Conservation (phyloP, 257 asterid genomes). For the Prunella vulgaris region DNA sequence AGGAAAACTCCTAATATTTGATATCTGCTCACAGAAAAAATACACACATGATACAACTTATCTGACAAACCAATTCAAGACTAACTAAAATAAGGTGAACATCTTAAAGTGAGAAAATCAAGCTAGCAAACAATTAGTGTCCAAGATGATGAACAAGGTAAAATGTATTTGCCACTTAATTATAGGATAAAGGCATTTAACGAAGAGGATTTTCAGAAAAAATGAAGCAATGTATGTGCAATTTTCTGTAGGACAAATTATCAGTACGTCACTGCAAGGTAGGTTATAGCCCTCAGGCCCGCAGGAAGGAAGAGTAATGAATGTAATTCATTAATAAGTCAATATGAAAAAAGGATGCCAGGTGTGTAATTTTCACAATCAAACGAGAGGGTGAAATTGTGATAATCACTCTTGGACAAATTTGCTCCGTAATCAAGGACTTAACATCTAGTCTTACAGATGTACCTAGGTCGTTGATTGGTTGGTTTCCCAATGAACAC, state of each 20-base stretch:
- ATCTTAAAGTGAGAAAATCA: neutral
- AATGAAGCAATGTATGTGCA: neutral
- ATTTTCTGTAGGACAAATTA: conserved; percentile 1
- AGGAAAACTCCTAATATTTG: conserved; percentile 97
- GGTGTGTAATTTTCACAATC: neutral
- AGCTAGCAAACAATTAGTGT: neutral
- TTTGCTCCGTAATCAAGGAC: neutral
- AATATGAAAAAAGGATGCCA: neutral
- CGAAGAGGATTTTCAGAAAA: neutral
- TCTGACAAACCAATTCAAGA: neutral
- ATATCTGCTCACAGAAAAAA: conserved; percentile 54
- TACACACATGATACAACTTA: conserved; percentile 9
- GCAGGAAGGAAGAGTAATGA: neutral
- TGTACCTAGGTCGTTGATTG: conserved; percentile 87
- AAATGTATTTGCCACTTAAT: neutral
- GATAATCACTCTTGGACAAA: neutral
- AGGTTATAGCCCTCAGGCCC: neutral
- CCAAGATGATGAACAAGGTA: neutral
- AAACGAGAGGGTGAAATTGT: neutral
- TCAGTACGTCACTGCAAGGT: neutral
- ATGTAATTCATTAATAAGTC: neutral
- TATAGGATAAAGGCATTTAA: neutral
- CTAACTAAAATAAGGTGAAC: neutral
- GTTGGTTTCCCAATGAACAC: conserved; percentile 86
- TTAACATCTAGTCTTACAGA: neutral